Conservation (phyloP, 2,329 filamentous ascomycete species). For the Aspergillus calidoustus region DNA sequence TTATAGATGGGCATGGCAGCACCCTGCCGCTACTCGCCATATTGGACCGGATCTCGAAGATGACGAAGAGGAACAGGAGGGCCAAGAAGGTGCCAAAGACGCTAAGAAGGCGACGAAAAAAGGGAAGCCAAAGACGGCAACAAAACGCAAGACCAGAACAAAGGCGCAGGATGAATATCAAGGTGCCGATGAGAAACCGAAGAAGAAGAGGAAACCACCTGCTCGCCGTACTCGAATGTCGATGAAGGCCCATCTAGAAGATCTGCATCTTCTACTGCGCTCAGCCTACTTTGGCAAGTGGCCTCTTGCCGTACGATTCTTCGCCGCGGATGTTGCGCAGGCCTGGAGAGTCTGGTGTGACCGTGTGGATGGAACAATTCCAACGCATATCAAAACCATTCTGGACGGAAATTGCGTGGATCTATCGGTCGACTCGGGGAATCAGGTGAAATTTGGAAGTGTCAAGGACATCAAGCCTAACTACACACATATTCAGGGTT, state of each 20-base stretch:
- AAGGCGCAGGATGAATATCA: background rate
- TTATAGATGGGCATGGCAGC: slow-evolving; percentile 85
- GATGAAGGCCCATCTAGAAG: slow-evolving; percentile 72
- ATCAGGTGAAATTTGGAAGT: slow-evolving; percentile 38
- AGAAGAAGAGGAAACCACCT: slow-evolving; percentile 64
- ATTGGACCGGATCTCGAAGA: slow-evolving; percentile 64
- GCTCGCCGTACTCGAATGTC: slow-evolving; percentile 58
- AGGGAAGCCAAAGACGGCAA: background rate
- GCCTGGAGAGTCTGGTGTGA: slow-evolving; percentile 69
- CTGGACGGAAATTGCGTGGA: slow-evolving; percentile 52
- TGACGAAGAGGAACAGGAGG: slow-evolving; percentile 36
- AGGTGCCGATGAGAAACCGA: slow-evolving; percentile 1
- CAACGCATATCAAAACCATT: slow-evolving; percentile 57
- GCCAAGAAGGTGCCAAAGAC: background rate
- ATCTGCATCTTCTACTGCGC: slow-evolving; percentile 78
- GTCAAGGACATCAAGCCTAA: slow-evolving; percentile 56
- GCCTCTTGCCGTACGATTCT: slow-evolving; percentile 83
- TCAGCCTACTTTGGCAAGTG: slow-evolving; percentile 80
- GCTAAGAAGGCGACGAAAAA: background rate
- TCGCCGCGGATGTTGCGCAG: slow-evolving; percentile 69
- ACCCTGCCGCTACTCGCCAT: slow-evolving; percentile 79
- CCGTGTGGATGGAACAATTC: slow-evolving; percentile 54
- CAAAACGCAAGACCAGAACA: slow-evolving; percentile 35
- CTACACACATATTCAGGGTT: slow-evolving; percentile 55
- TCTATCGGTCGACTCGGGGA: slow-evolving; percentile 13